Evolutionary conservation across 2,329 filamentous ascomycete species (phyloP), one percentile per base, ranked within the genome.

Genomic region (Phaeosphaeriaceae sp.): DNA sequence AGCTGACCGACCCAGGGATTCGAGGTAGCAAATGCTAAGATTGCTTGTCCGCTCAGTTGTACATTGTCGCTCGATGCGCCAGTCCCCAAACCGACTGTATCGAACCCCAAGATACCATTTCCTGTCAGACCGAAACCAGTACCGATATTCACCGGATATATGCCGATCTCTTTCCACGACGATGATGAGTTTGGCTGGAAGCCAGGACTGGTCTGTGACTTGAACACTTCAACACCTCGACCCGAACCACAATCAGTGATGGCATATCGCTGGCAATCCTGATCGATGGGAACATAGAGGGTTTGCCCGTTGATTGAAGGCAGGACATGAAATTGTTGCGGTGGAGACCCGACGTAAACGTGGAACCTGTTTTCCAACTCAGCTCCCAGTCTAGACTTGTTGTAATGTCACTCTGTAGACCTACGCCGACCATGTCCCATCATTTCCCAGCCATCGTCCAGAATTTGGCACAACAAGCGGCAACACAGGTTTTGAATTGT

Each of bases 101-200:
- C 77, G 85, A 84, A 67, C 4, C 87, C 89, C 67, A 89, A 91
- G 54, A 87, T 79, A 9, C 86, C 89, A 69, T 89, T 89, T 47
- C 84, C 86, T 2, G 74, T 77, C 51, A 84, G 79, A 6, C 83
- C 84, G 21, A 89, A 77, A 56, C 87, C 83, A 23, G 66, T 50
- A 54, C 83, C 80, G 42, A 89, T 79, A 24, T 83, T 85, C 26
- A 90, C 78, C 64, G 85, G 79, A 80, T 85, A 91, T 23, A 82
- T 77, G 26, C 88, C 88, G 35, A 88, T 76, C 1, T 84, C 62
- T 23, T 81, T 78, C 86, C 87, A 91, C 52, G 83, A 51, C 7
- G 56, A 57, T 2, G 61, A 66, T 15, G 17, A 26, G n/a, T 64
- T 62, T 1, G 48, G 26, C 47, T 57, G 58, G 42, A 64, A 66